phyloP scores from a whole-genome alignment of 129 eudicot genomes.

The Helichrysum umbraculigerum region DNA sequence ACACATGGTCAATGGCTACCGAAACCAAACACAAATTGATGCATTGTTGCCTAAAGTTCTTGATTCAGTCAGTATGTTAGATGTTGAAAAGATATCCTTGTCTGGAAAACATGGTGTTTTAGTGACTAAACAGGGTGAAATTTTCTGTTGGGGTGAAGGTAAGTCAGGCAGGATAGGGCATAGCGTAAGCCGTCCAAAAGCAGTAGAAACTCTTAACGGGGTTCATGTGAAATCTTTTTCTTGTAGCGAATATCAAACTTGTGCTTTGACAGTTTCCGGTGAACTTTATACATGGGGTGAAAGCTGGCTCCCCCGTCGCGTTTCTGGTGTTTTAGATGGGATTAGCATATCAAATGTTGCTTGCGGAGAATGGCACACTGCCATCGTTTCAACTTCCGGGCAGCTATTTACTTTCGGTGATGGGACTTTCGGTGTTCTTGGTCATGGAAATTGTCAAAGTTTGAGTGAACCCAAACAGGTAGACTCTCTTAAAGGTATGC shows the following conservation, averaged over 20 bases:
- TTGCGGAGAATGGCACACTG: conserved; percentile 69
- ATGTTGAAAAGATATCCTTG: conserved; percentile 43
- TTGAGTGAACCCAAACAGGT: conserved; percentile 56
- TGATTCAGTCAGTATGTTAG: conserved; percentile 57
- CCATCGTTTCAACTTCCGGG: conserved; percentile 50
- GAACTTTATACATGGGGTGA: conserved; percentile 71
- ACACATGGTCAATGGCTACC: not conserved
- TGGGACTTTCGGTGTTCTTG: conserved; percentile 75
- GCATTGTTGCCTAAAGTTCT: conserved; percentile 50
- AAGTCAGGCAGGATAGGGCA: conserved; percentile 51
- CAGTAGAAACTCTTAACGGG: conserved; percentile 44
- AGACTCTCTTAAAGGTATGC: conserved; percentile 47
- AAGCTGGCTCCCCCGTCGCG: conserved; percentile 47
- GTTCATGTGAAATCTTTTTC: conserved; percentile 42
- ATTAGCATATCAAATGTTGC: conserved; percentile 42
- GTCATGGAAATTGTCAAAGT: conserved; percentile 56
- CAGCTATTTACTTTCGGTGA: conserved; percentile 60
- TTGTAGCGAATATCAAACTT: conserved; percentile 68
- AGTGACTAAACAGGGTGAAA: conserved; percentile 58
- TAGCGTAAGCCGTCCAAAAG: conserved; percentile 41
- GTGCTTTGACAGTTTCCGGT: conserved; percentile 50
- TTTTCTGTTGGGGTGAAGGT: conserved; percentile 69
- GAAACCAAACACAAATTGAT: conserved; percentile 25
- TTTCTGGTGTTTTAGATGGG: conserved; percentile 50
- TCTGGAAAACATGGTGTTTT: conserved; percentile 49